Conservation (phyloP, 2,329 filamentous ascomycete genomes). For the Tolypocladium ovalisporum region DNA sequence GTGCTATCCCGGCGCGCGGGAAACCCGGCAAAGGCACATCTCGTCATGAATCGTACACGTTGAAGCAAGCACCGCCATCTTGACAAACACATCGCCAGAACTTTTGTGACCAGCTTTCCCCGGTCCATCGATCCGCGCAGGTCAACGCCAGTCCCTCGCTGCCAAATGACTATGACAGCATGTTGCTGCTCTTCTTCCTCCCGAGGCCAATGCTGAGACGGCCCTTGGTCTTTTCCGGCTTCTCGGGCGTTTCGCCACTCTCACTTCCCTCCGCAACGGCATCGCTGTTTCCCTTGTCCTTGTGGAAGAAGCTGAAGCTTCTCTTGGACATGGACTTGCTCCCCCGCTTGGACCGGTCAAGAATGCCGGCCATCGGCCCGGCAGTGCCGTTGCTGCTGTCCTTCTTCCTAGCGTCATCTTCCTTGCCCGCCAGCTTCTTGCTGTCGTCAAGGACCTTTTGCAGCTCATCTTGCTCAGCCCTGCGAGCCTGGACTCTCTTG, state of each 20-base stretch:
- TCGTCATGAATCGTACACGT: conserved; percentile 9
- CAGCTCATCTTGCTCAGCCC: conserved; percentile 51
- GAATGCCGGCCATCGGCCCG: conserved; percentile 29
- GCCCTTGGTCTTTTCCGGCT: conserved; percentile 45
- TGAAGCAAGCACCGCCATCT: conserved; percentile 1
- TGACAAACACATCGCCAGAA: neutral
- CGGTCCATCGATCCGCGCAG: neutral
- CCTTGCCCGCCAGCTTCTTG: conserved; percentile 49
- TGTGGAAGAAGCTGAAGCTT: conserved; percentile 57
- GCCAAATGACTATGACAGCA: conserved; percentile 13
- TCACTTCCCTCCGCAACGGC: conserved; percentile 17
- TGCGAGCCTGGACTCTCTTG: conserved; percentile 38
- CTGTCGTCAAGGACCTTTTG: conserved; percentile 55
- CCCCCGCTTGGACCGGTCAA: conserved; percentile 58
- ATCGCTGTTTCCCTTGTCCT: conserved; percentile 29
- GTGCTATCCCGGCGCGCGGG: neutral
- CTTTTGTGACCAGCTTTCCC: neutral
- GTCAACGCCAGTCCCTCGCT: neutral
- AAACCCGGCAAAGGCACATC: neutral
- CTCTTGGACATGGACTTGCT: conserved; percentile 73
- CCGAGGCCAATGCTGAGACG: conserved; percentile 58
- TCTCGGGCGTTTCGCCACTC: conserved; percentile 22
- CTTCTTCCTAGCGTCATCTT: conserved; percentile 28
- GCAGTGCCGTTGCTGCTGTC: conserved; percentile 20
- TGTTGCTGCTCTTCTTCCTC: conserved; percentile 56